A percentile compares a stretch with the other conserved stretches of the same genome.
Evolutionary conservation across 129 eudicot genomes (phyloP).

Genomic region (Deinandra increscens): DNA sequence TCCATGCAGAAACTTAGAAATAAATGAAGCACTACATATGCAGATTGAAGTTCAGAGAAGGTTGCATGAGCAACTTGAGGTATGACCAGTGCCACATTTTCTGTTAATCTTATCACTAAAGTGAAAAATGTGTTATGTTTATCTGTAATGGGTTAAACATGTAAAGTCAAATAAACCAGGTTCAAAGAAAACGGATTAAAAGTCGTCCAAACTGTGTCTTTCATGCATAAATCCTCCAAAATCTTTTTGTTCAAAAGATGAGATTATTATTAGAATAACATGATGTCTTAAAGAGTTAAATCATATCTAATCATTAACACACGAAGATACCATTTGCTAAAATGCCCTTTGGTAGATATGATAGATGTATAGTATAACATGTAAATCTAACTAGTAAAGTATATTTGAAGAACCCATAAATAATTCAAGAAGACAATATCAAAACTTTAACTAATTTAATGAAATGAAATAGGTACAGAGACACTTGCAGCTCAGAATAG

Average conservation of each 20-base stretch:
- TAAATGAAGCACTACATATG: constrained; percentile 82
- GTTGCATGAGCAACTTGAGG: constrained; percentile 97
- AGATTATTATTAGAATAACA: background rate
- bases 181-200: no score
- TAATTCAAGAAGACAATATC: background rate
- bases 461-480: constrained; percentile 64
- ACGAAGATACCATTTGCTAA: no score
- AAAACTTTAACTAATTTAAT: background rate
- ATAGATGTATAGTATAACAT: background rate
- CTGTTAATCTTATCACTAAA: background rate
- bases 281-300: background rate
- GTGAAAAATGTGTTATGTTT: background rate
- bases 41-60: constrained; percentile 81
- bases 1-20: constrained; percentile 55
- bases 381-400: background rate
- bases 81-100: constrained; percentile 27
- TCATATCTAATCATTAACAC: no score
- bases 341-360: no score
- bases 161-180: no score
- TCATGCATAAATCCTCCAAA: background rate
- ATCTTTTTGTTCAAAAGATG: background rate
- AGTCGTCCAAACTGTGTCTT: background rate
- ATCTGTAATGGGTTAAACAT: no score
- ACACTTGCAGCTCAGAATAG: constrained; percentile 83
- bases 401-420: background rate